Evolutionary conservation across 2,329 filamentous ascomycete genomes (phyloP).

Genomic region (Tolypocladium album): DNA sequence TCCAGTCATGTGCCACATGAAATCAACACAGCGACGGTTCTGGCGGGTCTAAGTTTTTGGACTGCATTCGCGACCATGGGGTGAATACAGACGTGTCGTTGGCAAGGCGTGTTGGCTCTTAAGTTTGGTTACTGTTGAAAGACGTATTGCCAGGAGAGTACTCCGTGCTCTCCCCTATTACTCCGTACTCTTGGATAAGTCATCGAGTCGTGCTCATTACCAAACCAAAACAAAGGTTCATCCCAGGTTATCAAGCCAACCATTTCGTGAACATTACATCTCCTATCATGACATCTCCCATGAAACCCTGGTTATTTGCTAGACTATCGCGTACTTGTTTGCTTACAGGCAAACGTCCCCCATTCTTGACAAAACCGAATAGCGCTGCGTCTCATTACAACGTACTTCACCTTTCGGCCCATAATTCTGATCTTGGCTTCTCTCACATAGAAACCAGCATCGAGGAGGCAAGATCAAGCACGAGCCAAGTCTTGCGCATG

Average conservation of each 20-base stretch:
- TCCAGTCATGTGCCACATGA: neutral
- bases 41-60: neutral
- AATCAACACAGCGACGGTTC: too few species aligned
- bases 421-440: neutral
- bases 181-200: neutral
- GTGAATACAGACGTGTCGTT: neutral
- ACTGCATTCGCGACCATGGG: neutral
- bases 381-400: neutral
- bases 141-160: too few species aligned
- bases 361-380: neutral
- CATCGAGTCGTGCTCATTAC: neutral
- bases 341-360: neutral
- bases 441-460: neutral
- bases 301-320: neutral
- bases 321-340: neutral
- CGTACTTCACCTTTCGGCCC: neutral
- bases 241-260: neutral
- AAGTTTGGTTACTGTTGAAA: too few species aligned
- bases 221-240: neutral
- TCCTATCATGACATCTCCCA: too few species aligned
- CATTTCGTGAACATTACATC: neutral
- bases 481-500: neutral
- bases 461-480: neutral
- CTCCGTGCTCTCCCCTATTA: neutral
- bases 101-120: too few species aligned